Percentiles rank a stretch among this genome's conserved stretches.
Conservation (phyloP, 1,284 basidiomycete genomes). For the Mrakiaceae sp. region DNA sequence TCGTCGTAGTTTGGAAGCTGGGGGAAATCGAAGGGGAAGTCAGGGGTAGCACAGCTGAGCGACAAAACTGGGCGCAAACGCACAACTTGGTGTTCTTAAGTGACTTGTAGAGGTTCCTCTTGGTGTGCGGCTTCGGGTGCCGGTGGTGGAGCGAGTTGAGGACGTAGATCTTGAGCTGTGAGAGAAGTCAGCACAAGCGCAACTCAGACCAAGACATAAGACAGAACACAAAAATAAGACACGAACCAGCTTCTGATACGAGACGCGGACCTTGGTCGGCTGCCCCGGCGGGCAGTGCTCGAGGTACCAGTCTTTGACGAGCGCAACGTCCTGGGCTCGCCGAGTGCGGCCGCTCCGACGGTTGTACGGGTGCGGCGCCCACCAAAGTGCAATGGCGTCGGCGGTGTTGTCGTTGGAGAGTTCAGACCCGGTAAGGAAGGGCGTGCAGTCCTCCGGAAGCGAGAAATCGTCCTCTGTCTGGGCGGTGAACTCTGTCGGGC, state of each 20-base stretch:
- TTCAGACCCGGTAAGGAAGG: slow-evolving; percentile 71
- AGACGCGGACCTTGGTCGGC: slow-evolving; percentile 96
- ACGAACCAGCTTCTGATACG: slow-evolving; percentile 81
- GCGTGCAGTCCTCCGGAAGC: slow-evolving; percentile 65
- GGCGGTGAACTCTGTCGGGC: slow-evolving; percentile 38
- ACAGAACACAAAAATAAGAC: background rate
- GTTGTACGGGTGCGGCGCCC: slow-evolving; percentile 94
- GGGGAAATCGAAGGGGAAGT: background rate
- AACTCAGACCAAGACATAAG: background rate
- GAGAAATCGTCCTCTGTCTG: slow-evolving; percentile 63
- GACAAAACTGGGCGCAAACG: background rate
- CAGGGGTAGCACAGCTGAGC: background rate
- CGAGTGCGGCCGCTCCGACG: slow-evolving; percentile 85
- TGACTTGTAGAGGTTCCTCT: slow-evolving; percentile 92
- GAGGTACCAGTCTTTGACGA: slow-evolving; percentile 95
- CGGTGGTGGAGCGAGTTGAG: slow-evolving; percentile 84
- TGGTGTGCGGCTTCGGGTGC: slow-evolving; percentile 90
- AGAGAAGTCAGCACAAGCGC: background rate
- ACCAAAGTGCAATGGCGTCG: slow-evolving; percentile 96
- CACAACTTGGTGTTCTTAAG: slow-evolving; percentile 91
- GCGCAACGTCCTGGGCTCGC: slow-evolving; percentile 85
- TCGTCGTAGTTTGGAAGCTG: slow-evolving; percentile 83
- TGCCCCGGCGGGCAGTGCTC: slow-evolving; percentile 96
- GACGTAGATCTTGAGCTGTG: slow-evolving; percentile 79
- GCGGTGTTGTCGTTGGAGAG: slow-evolving; percentile 87